Evolutionary conservation across 2,329 filamentous ascomycete species (phyloP), one percentile per base, ranked within the genome.

Genomic region (Microthyrium microscopicum): DNA sequence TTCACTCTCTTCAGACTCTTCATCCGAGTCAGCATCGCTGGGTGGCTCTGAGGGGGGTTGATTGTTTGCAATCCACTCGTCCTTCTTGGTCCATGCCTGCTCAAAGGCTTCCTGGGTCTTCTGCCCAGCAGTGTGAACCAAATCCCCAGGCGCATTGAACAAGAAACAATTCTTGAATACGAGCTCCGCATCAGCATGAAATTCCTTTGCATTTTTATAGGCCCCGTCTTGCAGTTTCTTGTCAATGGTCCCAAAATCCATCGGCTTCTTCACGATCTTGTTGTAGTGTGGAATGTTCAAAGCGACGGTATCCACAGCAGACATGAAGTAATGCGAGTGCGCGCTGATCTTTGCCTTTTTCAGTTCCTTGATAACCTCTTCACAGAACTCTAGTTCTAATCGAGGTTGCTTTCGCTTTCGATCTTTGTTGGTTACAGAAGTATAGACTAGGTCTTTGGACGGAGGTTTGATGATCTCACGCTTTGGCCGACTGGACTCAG

Each of bases 231-330:
- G 72, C 26, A 94, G 64, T 55, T 91, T 91, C 26, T 66, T 65
- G 22, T 70, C 64, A 48, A 93, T 78, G n/a, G 82, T n/a, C 12
- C 68, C 65, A 31, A 94, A 64, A 52, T 98, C 87, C 87, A 95
- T 98, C 0, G 89, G 89, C 51, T 85, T 83, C 63, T 93, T 95
- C 58, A 98, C 84, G 40, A 95, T 64, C 47, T 78, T 83, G 52
- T 89, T 82, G 52, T 98, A 98, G 17, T 78, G 77, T 1, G 89
- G 89, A 39, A 95, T 94, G 51, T 87, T 84, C 34, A 95, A 62
- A 1, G 85, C 87, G 22, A 95, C 85, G 1, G 89, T 84, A 50
- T 98, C 89, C 15, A 98, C 89, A 0, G 89, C 80, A 5, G 69
- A 60, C 46, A 82, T 60, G 59, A 98, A 98, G 38, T 80, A 76